phyloP scores from a whole-genome alignment of 768 basidiomycete species.

The Lepiota venenata region DNA sequence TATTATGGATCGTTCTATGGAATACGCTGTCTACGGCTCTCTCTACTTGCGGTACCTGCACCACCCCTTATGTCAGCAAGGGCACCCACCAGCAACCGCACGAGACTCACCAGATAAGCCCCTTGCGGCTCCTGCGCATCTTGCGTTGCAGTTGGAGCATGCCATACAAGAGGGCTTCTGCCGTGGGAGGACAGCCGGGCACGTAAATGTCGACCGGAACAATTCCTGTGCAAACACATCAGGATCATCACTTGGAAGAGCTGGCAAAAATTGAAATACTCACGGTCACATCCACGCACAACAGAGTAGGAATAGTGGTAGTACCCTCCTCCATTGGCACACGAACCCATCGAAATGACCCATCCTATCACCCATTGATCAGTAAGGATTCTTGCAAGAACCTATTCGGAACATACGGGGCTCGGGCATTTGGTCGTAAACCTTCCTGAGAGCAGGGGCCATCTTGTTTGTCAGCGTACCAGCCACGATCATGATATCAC shows the following conservation, averaged over 20 bases:
- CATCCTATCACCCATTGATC: constrained; percentile 55
- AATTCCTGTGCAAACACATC: constrained; percentile 55
- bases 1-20: too few relatives aligned
- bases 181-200: constrained; percentile 91
- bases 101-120: constrained; percentile 72
- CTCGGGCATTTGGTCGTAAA: constrained; percentile 98
- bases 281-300: constrained; percentile 96
- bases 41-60: constrained; percentile 56
- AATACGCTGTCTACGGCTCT: not conserved
- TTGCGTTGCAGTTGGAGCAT: constrained; percentile 97
- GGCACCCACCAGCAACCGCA: not conserved
- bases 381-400: not conserved
- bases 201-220: constrained; percentile 99
- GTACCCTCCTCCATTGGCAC: constrained; percentile 97
- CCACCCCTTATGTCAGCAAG: not conserved
- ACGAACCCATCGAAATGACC: constrained; percentile 99
- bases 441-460: constrained; percentile 96
- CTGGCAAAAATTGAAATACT: constrained; percentile 22
- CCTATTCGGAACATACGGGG: constrained; percentile 55
- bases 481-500: constrained; percentile 98
- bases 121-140: constrained; percentile 87
- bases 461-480: constrained; percentile 99
- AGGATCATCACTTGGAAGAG: constrained; percentile 2
- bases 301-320: constrained; percentile 99
- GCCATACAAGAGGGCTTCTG: constrained; percentile 95